A percentile compares a stretch with the other conserved stretches of the same genome.
These are phyloP conservation scores for Torulaspora pretoriensis DNA, from an alignment of 1,139 yeast genomes.

Conservation along the genomic window DNA sequence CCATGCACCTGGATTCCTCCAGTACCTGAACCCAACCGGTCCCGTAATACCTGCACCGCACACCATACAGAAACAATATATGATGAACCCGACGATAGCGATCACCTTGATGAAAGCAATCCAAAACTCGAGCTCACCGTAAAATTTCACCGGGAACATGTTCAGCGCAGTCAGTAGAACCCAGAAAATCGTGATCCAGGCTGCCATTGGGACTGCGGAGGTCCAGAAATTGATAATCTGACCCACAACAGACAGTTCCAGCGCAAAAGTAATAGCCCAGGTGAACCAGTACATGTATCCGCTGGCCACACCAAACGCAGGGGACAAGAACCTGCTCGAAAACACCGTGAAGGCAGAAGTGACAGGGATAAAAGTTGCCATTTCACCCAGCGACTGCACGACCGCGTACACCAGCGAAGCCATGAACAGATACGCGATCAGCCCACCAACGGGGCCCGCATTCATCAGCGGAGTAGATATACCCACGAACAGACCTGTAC, in stretches of 20 bases:
- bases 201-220: slow-evolving; percentile 57
- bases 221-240: slow-evolving; percentile 79
- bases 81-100: slow-evolving; percentile 68
- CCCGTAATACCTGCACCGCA: slow-evolving; percentile 73
- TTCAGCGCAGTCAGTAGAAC: slow-evolving; percentile 49
- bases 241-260: slow-evolving; percentile 79
- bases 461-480: slow-evolving; percentile 49
- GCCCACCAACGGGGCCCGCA: slow-evolving; percentile 72
- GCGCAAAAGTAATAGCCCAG: slow-evolving; percentile 82
- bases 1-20: slow-evolving; percentile 92
- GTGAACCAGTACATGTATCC: slow-evolving; percentile 87
- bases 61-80: slow-evolving; percentile 67
- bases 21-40: slow-evolving; percentile 79
- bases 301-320: slow-evolving; percentile 71
- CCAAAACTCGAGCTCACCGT: slow-evolving; percentile 72
- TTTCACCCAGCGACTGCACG: slow-evolving; percentile 69
- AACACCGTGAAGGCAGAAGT: slow-evolving; percentile 61
- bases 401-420: slow-evolving; percentile 62
- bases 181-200: slow-evolving; percentile 72
- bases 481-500: slow-evolving; percentile 61
- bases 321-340: slow-evolving; percentile 51
- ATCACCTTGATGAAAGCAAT: slow-evolving; percentile 65
- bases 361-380: slow-evolving; percentile 69
- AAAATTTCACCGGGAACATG: slow-evolving; percentile 58
- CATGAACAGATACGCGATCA: slow-evolving; percentile 62